Evolutionary conservation across 169 alveolate genomes (phyloP).

Genomic region (Neospora caninum): DNA sequence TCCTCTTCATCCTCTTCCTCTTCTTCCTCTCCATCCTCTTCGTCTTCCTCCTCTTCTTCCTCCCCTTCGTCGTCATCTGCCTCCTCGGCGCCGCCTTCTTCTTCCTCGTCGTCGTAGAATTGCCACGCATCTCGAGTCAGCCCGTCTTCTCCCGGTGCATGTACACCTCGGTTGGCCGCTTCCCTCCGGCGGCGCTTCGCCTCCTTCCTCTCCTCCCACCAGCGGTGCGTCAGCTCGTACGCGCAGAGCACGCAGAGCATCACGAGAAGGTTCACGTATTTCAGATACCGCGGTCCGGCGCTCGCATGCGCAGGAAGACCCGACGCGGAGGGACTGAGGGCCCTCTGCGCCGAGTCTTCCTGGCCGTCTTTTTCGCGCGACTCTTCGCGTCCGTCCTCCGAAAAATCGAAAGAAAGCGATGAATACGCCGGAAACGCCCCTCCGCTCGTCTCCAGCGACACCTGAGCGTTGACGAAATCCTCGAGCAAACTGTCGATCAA

Average conservation of each 20-base stretch:
- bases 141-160: background rate
- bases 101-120: constrained; percentile 41
- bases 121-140: constrained; percentile 26
- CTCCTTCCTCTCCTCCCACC: constrained; percentile 50
- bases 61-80: background rate
- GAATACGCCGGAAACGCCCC: background rate
- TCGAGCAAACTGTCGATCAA: constrained; percentile 43
- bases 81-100: constrained; percentile 24
- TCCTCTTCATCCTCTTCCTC: background rate
- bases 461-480: constrained; percentile 48
- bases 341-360: background rate
- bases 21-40: background rate
- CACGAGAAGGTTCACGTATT: constrained; percentile 51
- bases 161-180: background rate
- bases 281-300: constrained; percentile 26
- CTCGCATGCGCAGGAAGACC: background rate
- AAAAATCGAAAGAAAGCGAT: background rate
- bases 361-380: background rate
- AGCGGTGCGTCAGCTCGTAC: constrained; percentile 49
- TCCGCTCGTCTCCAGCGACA: constrained; percentile 30
- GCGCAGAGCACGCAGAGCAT: constrained; percentile 51
- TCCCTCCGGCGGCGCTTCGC: constrained; percentile 14
- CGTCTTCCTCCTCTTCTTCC: background rate
- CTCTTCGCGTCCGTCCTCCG: background rate
- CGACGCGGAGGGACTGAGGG: background rate